A percentile compares a stretch with the other conserved stretches of the same genome.
Evolutionary conservation across 139 green algal species (phyloP).

Genomic region (Nannochloris sp.): DNA sequence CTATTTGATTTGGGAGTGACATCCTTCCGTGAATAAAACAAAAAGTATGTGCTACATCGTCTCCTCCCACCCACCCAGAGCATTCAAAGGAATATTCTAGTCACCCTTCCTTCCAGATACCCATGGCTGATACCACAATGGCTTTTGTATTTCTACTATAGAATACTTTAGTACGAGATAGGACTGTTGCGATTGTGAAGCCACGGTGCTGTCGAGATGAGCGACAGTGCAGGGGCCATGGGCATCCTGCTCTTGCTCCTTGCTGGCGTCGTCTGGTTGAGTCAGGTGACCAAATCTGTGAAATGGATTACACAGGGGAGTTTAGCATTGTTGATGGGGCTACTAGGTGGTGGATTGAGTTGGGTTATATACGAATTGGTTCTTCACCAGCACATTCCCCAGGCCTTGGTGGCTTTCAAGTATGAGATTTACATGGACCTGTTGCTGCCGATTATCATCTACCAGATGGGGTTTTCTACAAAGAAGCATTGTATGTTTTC

Average conservation of each 20-base stretch:
- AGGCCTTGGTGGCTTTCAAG: slow-evolving; percentile 42
- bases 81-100: too few species aligned
- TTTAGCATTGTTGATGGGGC: slow-evolving; percentile 32
- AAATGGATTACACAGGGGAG: slow-evolving; percentile 21
- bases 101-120: too few species aligned
- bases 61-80: too few species aligned
- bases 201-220: too few species aligned
- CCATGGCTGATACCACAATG: too few species aligned
- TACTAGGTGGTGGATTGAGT: slow-evolving; percentile 17
- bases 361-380: slow-evolving; percentile 35
- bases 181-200: too few species aligned
- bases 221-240: background rate
- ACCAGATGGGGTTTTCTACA: slow-evolving; percentile 67
- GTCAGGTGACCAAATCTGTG: background rate
- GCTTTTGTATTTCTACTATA: too few species aligned
- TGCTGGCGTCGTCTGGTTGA: background rate
- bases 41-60: too few species aligned
- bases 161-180: too few species aligned
- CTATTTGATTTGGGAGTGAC: too few species aligned
- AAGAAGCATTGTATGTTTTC: slow-evolving; percentile 75
- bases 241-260: background rate
- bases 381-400: slow-evolving; percentile 34
- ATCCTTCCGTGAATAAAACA: too few species aligned
- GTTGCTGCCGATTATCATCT: slow-evolving; percentile 78
- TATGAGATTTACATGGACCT: slow-evolving; percentile 44